Conservation (phyloP, 352 stramenopile genomes). For the Phytophthora agathidicida region DNA sequence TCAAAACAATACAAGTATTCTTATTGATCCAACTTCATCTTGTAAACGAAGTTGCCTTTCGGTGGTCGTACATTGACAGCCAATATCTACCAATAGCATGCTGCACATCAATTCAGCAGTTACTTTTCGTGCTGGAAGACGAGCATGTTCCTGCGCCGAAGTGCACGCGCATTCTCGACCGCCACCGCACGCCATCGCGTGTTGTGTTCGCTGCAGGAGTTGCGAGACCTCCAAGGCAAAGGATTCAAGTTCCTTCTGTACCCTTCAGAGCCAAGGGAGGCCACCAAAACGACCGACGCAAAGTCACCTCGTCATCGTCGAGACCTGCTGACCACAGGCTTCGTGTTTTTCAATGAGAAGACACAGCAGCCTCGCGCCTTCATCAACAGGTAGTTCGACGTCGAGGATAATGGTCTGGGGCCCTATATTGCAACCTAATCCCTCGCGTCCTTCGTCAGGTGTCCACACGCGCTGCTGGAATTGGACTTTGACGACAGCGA, state of each 20-base stretch:
- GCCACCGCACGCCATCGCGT: constrained; percentile 30
- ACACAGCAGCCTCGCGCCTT: constrained; percentile 56
- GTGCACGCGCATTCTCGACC: constrained; percentile 28
- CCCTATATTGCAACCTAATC: not conserved
- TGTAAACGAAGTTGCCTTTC: constrained; percentile 14
- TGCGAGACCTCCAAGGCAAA: constrained; percentile 42
- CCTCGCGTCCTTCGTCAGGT: constrained; percentile 34
- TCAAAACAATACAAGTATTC: constrained; percentile 18
- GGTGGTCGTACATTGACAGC: constrained; percentile 7
- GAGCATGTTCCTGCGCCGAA: constrained; percentile 19
- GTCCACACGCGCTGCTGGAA: constrained; percentile 73
- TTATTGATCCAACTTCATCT: constrained; percentile 1
- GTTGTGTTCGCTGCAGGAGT: constrained; percentile 63
- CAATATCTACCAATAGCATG: constrained; percentile 9
- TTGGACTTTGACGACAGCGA: constrained; percentile 82
- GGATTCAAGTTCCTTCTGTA: constrained; percentile 71
- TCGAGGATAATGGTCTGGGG: not conserved
- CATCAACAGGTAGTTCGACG: constrained; percentile 46
- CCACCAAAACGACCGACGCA: not conserved
- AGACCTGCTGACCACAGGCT: constrained; percentile 52
- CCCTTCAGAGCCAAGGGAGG: constrained; percentile 5
- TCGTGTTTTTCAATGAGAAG: constrained; percentile 65
- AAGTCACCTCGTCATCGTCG: constrained; percentile 20
- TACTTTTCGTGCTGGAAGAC: constrained; percentile 4
- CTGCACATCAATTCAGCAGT: constrained; percentile 13